Conservation (phyloP, 2,329 filamentous ascomycete species). For the Thielaviopsis musarum region DNA sequence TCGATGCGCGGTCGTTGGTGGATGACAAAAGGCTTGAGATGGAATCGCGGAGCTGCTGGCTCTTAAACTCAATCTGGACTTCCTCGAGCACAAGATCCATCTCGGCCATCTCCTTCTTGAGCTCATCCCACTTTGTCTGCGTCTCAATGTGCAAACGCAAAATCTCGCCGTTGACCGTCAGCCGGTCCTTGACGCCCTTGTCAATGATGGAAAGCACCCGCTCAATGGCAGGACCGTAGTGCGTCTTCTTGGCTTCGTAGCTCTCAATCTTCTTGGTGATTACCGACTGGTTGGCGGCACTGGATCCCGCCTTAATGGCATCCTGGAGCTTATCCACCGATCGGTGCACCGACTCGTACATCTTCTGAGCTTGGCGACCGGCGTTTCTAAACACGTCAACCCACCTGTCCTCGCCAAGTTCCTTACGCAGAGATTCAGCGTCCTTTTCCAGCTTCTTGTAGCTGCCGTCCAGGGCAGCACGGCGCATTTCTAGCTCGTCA, state of each 20-base stretch:
- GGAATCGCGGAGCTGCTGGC: conserved; percentile 73
- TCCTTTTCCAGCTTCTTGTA: conserved; percentile 83
- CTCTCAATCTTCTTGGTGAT: conserved; percentile 75
- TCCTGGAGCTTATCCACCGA: conserved; percentile 72
- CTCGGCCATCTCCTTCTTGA: conserved; percentile 62
- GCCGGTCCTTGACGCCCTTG: conserved; percentile 83
- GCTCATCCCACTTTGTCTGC: conserved; percentile 59
- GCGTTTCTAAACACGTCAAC: conserved; percentile 89
- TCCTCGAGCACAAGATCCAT: conserved; percentile 65
- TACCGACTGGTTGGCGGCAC: conserved; percentile 51
- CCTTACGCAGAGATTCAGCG: conserved; percentile 73
- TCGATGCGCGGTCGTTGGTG: conserved; percentile 58
- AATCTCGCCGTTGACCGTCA: conserved; percentile 94
- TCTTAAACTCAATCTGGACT: conserved; percentile 41
- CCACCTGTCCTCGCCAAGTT: conserved; percentile 91
- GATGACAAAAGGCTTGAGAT: conserved; percentile 78
- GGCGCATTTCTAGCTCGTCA: conserved; percentile 65
- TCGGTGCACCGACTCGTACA: conserved; percentile 88
- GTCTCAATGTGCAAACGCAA: conserved; percentile 73
- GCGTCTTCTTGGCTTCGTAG: conserved; percentile 86
- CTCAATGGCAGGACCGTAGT: conserved; percentile 87
- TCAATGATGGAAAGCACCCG: conserved; percentile 84
- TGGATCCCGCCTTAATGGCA: conserved; percentile 55
- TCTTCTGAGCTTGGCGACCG: conserved; percentile 80
- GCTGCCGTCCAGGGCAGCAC: conserved; percentile 58